Evolutionary conservation across 805 yeast species (phyloP).

Genomic region (Nakazawaea populi): DNA sequence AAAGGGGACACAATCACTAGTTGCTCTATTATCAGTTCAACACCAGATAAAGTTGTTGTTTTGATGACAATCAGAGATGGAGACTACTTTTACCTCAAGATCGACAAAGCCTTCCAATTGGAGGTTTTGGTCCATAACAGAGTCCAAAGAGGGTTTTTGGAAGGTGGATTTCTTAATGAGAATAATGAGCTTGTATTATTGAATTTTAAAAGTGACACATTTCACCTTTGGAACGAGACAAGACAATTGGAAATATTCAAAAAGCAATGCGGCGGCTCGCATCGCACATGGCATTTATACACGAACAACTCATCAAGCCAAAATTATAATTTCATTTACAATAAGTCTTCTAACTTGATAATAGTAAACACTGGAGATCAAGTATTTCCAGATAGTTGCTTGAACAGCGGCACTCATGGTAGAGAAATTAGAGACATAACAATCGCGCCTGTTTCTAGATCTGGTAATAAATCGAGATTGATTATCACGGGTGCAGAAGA

Average conservation of each 20-base stretch:
- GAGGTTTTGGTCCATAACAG: constrained; percentile 49
- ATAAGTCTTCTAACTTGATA: constrained; percentile 47
- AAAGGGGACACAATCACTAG: constrained; percentile 69
- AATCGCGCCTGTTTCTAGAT: constrained; percentile 28
- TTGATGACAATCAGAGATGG: constrained; percentile 65
- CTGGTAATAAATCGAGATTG: constrained; percentile 28
- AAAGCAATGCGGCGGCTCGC: constrained; percentile 87
- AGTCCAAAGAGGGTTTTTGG: constrained; percentile 71
- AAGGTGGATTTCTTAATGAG: constrained; percentile 52
- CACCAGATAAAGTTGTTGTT: constrained; percentile 17
- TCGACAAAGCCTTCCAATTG: constrained; percentile 16
- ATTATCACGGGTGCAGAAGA: constrained; percentile 87
- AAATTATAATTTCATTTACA: constrained; percentile 46
- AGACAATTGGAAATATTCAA: constrained; percentile 62
- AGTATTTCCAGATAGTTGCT: constrained; percentile 17
- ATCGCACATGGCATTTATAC: constrained; percentile 70
- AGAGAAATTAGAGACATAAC: constrained; percentile 80
- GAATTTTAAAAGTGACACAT: constrained; percentile 79
- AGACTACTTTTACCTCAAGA: constrained; percentile 38
- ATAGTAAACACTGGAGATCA: constrained; percentile 27
- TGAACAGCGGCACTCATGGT: constrained; percentile 77
- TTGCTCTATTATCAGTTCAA: constrained; percentile 31
- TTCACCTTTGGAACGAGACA: constrained; percentile 80
- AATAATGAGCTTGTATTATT: constrained; percentile 50
- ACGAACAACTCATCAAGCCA: constrained; percentile 13